Conservation (phyloP, 2,329 filamentous ascomycete genomes). For the Curvularia eragrostidis region DNA sequence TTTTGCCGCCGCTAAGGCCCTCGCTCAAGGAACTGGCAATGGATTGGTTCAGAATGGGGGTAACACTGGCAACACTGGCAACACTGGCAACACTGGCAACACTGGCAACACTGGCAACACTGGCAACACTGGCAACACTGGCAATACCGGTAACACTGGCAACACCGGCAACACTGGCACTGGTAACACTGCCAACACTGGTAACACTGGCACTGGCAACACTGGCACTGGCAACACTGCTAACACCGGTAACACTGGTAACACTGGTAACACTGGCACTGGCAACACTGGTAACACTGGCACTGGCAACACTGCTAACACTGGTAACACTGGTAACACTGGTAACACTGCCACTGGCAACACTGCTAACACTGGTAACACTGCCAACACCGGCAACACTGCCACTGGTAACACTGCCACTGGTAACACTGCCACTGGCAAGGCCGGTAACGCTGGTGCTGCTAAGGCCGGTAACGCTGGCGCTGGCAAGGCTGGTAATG, state of each 20-base stretch:
- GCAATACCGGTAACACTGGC: no score
- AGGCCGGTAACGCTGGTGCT: no score
- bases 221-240: neutral
- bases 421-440: no score
- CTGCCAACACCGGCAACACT: neutral
- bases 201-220: no score
- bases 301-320: slow-evolving; percentile 6
- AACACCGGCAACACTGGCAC: no score
- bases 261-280: slow-evolving; percentile 3
- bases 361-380: slow-evolving; percentile 4
- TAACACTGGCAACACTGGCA: slow-evolving; percentile 5
- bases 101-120: neutral
- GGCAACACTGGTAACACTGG: slow-evolving; percentile 7
- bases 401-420: no score
- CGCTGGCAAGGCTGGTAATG: no score
- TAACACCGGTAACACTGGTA: slow-evolving; percentile 8
- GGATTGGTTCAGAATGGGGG: slow-evolving; percentile 33
- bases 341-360: slow-evolving; percentile 1
- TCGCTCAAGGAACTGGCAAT: slow-evolving; percentile 40
- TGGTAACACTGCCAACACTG: no score
- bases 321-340: slow-evolving; percentile 15
- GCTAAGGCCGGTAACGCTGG: no score
- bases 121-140: no score
- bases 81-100: slow-evolving; percentile 4
- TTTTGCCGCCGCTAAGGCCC: slow-evolving; percentile 37